Evolutionary conservation across 2,329 filamentous ascomycete species (phyloP).

Genomic region (Endothia cerciana): DNA sequence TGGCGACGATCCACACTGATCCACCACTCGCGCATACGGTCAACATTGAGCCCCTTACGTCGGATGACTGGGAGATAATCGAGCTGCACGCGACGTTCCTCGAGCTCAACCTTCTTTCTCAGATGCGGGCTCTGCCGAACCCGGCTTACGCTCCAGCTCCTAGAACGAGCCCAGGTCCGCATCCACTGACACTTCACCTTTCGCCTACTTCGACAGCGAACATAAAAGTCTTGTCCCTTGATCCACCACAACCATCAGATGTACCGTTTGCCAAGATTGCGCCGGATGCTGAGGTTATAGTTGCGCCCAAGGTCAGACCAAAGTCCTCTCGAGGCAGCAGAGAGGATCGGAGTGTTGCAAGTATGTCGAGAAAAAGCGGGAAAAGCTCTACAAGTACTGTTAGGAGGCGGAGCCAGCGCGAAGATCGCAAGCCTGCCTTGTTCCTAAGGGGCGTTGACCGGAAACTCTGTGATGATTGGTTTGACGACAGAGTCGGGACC

Average conservation of each 20-base stretch:
- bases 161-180: conserved; percentile 58
- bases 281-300: conserved; percentile 93
- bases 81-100: conserved; percentile 95
- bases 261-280: conserved; percentile 88
- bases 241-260: conserved; percentile 69
- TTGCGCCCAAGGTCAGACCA: conserved; percentile 86
- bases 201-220: conserved; percentile 96
- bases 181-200: conserved; percentile 88
- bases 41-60: conserved; percentile 93
- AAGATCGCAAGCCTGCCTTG: conserved; percentile 68
- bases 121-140: conserved; percentile 92
- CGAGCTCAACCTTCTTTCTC: conserved; percentile 88
- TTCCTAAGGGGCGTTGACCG: conserved; percentile 83
- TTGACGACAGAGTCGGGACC: conserved; percentile 67
- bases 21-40: conserved; percentile 91
- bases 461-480: conserved; percentile 71
- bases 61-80: conserved; percentile 98
- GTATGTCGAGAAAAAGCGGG: conserved; percentile 77
- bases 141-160: conserved; percentile 65
- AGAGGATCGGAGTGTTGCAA: conserved; percentile 79
- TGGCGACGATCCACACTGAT: conserved; percentile 76
- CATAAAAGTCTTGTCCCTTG: conserved; percentile 82
- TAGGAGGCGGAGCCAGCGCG: conserved; percentile 54
- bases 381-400: conserved; percentile 76
- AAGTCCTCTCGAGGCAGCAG: conserved; percentile 68